Percentiles rank a stretch among this genome's conserved stretches.
phyloP scores from a whole-genome alignment of 129 eudicot genomes.

The Flaveria ramosissima region DNA sequence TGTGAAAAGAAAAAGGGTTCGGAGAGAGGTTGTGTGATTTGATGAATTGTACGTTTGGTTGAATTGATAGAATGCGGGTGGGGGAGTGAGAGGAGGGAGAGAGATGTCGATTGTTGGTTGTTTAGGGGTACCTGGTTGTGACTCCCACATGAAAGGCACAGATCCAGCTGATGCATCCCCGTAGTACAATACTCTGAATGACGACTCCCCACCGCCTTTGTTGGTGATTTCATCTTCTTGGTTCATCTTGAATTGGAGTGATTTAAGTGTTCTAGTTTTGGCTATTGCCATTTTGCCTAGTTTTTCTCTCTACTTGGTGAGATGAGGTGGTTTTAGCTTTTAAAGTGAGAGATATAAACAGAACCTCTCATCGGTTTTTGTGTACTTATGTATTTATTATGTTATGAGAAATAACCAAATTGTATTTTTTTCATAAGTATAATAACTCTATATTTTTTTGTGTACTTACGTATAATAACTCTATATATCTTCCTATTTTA shows the following conservation, averaged over 20 bases:
- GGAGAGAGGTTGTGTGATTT: constrained; percentile 36
- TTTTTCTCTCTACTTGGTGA: constrained; percentile 10
- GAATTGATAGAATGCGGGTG: constrained; percentile 44
- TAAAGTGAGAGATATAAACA: constrained; percentile 19
- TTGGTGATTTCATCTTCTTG: constrained; percentile 23
- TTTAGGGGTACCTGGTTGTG: constrained; percentile 80
- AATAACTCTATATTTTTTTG: too few relatives aligned
- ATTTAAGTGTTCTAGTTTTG: constrained; percentile 14
- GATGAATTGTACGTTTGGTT: constrained; percentile 16
- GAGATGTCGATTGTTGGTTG: constrained; percentile 24
- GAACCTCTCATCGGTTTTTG: background rate
- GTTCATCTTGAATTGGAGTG: constrained; percentile 7
- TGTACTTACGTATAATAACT: too few relatives aligned
- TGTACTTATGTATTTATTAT: background rate
- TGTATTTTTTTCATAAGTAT: too few relatives aligned
- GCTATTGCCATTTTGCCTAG: constrained; percentile 4
- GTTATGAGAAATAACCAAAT: too few relatives aligned
- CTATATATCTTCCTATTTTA: too few relatives aligned
- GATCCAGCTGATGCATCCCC: constrained; percentile 58
- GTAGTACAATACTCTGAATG: constrained; percentile 63
- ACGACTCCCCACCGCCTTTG: constrained; percentile 32
- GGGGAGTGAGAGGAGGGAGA: constrained; percentile 61
- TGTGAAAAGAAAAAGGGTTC: constrained; percentile 34
- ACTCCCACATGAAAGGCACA: constrained; percentile 79
- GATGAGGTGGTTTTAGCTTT: constrained; percentile 26